Evolutionary conservation across 2,329 filamentous ascomycete genomes (phyloP).

Genomic region (Sporothrix humicola): DNA sequence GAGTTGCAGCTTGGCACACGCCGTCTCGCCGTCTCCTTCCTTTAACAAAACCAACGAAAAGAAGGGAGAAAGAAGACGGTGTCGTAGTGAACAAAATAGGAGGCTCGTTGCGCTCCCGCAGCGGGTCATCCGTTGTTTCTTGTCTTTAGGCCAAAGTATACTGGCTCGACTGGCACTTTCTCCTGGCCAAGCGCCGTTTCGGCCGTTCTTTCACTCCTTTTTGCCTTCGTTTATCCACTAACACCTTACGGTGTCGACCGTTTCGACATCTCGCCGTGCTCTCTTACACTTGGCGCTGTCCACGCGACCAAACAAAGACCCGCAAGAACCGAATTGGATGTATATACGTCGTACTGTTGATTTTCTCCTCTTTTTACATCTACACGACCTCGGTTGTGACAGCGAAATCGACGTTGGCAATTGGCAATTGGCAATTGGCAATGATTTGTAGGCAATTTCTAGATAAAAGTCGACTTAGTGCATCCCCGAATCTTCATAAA

Average conservation of each 20-base stretch:
- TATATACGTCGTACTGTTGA: background rate
- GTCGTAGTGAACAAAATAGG: background rate
- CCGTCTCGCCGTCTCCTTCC: background rate
- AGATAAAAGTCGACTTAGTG: too few relatives aligned
- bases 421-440: too few relatives aligned
- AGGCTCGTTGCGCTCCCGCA: background rate
- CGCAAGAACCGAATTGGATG: too few relatives aligned
- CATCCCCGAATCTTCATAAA: background rate
- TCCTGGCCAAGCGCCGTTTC: background rate
- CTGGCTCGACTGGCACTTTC: too few relatives aligned
- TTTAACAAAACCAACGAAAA: background rate
- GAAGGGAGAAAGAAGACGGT: background rate
- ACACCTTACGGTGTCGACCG: background rate
- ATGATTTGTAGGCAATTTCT: too few relatives aligned
- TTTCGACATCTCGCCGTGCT: background rate
- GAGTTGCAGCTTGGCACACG: background rate
- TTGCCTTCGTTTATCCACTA: slow-evolving; percentile 4
- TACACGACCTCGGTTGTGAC: background rate
- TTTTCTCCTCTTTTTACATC: too few relatives aligned
- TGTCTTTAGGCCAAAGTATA: too few relatives aligned
- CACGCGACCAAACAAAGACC: slow-evolving; percentile 12
- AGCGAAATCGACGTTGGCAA: background rate
- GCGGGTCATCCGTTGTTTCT: background rate
- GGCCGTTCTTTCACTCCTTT: background rate
- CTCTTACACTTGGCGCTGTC: slow-evolving; percentile 15